Conservation (phyloP, 2,329 filamentous ascomycete genomes). For the Neofusicoccum cordaticola region DNA sequence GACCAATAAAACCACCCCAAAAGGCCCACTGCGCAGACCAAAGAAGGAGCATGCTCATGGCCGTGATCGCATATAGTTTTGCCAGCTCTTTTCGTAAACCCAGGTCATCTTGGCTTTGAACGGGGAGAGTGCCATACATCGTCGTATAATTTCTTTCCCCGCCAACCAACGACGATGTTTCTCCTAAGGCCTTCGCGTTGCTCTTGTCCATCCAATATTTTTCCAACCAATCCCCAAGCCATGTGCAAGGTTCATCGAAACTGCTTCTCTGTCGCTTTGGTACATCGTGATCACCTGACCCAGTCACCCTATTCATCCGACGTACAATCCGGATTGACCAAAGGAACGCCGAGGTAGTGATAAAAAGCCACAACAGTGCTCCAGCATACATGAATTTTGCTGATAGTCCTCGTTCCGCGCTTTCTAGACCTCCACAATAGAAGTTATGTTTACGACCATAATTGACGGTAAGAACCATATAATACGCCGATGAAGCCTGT, state of each 20-base stretch:
- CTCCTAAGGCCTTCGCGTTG: conserved; percentile 7
- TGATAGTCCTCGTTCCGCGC: conserved; percentile 18
- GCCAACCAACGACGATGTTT: conserved; percentile 15
- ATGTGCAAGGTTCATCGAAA: conserved; percentile 8
- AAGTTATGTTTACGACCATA: conserved; percentile 31
- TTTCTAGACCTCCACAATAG: conserved; percentile 23
- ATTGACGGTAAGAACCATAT: conserved; percentile 27
- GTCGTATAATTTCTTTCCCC: neutral
- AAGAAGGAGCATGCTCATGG: conserved; percentile 23
- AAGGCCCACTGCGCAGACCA: conserved; percentile 32
- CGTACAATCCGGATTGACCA: conserved; percentile 15
- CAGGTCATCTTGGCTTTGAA: neutral
- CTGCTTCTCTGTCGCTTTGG: no score
- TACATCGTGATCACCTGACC: conserved; percentile 2
- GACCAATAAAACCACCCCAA: conserved; percentile 29
- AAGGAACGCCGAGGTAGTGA: conserved; percentile 17
- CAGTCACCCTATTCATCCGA: neutral
- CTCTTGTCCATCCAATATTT: conserved; percentile 7
- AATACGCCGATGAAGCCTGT: conserved; percentile 24
- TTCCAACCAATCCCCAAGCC: neutral
- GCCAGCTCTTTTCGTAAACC: conserved; percentile 11
- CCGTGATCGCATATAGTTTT: conserved; percentile 19
- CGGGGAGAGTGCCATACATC: conserved; percentile 22
- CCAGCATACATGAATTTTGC: conserved; percentile 31
- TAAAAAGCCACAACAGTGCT: conserved; percentile 28